A percentile compares a stretch with the other conserved stretches of the same genome.
These are phyloP conservation scores for Rhodomyrtus psidioides DNA, from an alignment of 441 rosid species.

Conservation along the genomic window DNA sequence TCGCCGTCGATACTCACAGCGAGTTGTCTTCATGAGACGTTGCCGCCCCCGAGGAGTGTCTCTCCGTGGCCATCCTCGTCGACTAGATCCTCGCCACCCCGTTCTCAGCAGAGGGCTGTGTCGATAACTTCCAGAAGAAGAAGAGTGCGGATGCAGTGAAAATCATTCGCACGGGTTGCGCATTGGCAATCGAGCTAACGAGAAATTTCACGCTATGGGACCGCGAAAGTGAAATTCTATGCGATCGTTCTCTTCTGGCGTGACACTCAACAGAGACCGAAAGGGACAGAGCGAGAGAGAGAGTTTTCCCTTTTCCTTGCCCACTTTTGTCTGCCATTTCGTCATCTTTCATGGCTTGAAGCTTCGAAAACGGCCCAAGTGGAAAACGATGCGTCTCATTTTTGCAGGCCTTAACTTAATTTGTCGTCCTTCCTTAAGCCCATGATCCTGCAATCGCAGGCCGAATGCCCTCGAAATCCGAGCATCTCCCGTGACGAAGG, in stretches of 20 bases:
- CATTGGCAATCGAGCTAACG: neutral
- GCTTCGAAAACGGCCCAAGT: neutral
- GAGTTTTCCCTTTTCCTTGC: neutral
- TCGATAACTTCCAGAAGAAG: neutral
- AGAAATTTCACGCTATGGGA: neutral
- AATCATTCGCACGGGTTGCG: neutral
- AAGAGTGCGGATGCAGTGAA: neutral
- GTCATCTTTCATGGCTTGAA: neutral
- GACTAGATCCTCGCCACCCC: neutral
- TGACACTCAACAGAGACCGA: neutral
- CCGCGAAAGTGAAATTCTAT: neutral
- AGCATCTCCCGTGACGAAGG: neutral
- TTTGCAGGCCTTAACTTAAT: neutral
- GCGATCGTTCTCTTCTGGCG: neutral
- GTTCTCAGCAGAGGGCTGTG: neutral
- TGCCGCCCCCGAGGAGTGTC: constrained; percentile 41
- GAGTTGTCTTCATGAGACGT: constrained; percentile 53
- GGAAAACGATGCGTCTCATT: neutral
- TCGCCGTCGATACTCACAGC: constrained; percentile 32
- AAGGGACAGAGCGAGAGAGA: neutral
- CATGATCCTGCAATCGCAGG: neutral
- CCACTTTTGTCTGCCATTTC: neutral
- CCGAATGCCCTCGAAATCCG: neutral
- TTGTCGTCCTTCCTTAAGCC: neutral
- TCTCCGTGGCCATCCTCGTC: constrained; percentile 40